Conservation (phyloP, 2,329 filamentous ascomycete genomes). For the Albophoma yamanashiensis region DNA sequence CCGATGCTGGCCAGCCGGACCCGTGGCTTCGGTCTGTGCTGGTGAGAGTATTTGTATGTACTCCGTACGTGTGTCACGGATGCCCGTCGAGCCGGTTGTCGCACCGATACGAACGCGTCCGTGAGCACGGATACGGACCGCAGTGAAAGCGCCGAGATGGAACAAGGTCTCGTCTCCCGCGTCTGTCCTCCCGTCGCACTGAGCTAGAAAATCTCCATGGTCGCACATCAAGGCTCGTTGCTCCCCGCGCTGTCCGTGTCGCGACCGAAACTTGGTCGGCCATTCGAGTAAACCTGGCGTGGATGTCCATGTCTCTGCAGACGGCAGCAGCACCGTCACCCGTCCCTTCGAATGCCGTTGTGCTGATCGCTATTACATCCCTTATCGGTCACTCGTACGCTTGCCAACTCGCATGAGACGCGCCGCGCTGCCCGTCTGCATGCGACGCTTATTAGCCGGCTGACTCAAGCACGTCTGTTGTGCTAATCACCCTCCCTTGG, state of each 20-base stretch:
- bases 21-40: background rate
- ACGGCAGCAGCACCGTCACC: background rate
- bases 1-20: background rate
- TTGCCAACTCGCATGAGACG: background rate
- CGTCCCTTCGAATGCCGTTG: no score
- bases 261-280: background rate
- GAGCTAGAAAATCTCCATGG: background rate
- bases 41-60: background rate
- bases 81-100: background rate
- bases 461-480: background rate
- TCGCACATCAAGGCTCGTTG: background rate
- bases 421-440: background rate
- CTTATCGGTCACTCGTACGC: background rate
- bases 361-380: background rate
- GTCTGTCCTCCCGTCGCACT: background rate
- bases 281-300: no score
- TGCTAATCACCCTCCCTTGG: background rate
- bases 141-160: background rate
- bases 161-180: background rate
- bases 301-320: background rate
- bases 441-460: background rate
- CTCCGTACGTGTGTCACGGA: background rate
- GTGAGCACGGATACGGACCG: background rate
- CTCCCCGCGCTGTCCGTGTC: background rate
- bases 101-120: background rate